phyloP scores from a whole-genome alignment of 371 early-diverging fungal genomes.

The Mortierella sp. region DNA sequence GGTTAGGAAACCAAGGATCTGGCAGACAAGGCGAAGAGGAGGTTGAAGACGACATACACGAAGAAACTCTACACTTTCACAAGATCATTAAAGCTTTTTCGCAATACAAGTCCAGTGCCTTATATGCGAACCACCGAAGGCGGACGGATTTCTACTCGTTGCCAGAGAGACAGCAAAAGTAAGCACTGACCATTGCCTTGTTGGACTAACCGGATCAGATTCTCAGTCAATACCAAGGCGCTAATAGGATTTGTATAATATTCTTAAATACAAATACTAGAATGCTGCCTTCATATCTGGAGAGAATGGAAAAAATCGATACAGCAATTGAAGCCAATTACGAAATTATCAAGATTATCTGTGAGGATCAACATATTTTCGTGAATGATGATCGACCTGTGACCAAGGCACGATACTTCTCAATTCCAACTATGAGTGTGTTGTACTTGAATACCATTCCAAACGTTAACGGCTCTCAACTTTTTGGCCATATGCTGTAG shows the following conservation, averaged over 20 bases:
- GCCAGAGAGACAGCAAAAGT: constrained; percentile 73
- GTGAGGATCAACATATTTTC: constrained; percentile 59
- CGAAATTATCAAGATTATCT: constrained; percentile 59
- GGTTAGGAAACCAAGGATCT: neutral
- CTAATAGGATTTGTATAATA: too few relatives aligned
- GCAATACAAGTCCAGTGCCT: constrained; percentile 76
- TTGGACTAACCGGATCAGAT: too few relatives aligned
- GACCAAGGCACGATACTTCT: constrained; percentile 15
- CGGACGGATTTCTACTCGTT: constrained; percentile 75
- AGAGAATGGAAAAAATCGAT: constrained; percentile 56
- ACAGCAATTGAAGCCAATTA: constrained; percentile 61
- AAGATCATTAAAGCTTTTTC: constrained; percentile 80
- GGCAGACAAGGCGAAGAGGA: neutral
- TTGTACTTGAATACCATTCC: neutral
- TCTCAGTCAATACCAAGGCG: too few relatives aligned
- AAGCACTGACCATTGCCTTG: constrained; percentile 19
- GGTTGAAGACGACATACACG: constrained; percentile 44
- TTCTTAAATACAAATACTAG: too few relatives aligned
- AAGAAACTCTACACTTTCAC: constrained; percentile 64
- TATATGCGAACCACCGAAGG: constrained; percentile 78
- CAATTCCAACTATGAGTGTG: neutral
- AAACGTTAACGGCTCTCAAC: neutral
- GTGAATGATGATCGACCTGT: constrained; percentile 51
- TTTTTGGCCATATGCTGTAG: neutral
- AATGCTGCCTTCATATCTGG: constrained; percentile 59